A percentile compares a stretch with the other conserved stretches of the same genome.
Evolutionary conservation across 352 stramenopile genomes (phyloP).

Genomic region (Phytophthora macrochlamydospora): DNA sequence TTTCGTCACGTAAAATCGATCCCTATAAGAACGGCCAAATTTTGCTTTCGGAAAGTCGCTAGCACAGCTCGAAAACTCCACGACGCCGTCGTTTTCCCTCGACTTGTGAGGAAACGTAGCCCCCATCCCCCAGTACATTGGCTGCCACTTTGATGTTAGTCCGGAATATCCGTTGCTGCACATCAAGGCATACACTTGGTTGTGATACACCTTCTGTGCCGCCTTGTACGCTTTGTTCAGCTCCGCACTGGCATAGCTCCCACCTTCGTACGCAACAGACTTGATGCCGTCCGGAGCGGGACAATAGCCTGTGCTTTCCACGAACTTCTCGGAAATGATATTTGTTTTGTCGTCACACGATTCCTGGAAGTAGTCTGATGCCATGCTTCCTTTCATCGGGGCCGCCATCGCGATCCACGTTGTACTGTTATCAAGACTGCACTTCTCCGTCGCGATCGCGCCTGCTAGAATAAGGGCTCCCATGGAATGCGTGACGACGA

Average conservation of each 20-base stretch:
- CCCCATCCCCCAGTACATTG: conserved; percentile 23
- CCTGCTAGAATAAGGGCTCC: conserved; percentile 39
- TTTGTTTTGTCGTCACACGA: conserved; percentile 36
- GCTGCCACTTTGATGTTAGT: conserved; percentile 32
- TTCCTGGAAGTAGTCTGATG: conserved; percentile 43
- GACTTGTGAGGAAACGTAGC: conserved; percentile 39
- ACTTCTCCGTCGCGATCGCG: conserved; percentile 29
- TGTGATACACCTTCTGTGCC: conserved; percentile 35
- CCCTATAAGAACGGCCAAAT: conserved; percentile 41
- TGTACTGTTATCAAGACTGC: conserved; percentile 25
- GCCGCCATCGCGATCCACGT: conserved; percentile 42
- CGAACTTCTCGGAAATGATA: conserved; percentile 21
- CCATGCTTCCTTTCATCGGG: conserved; percentile 51
- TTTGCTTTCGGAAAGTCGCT: conserved; percentile 22
- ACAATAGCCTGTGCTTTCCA: conserved; percentile 29
- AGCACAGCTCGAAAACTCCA: conserved; percentile 56
- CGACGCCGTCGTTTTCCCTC: conserved; percentile 34
- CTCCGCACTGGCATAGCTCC: conserved; percentile 18
- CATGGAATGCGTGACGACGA: conserved; percentile 54
- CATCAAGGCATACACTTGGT: conserved; percentile 39
- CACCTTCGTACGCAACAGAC: conserved; percentile 44
- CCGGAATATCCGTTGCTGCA: conserved; percentile 45
- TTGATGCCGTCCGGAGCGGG: conserved; percentile 23
- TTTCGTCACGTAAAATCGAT: conserved; percentile 47
- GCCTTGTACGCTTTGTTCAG: conserved; percentile 35